These are phyloP conservation scores for Arxiozyma heterogenica DNA, from an alignment of 1,139 yeast species.

Conservation along the genomic window DNA sequence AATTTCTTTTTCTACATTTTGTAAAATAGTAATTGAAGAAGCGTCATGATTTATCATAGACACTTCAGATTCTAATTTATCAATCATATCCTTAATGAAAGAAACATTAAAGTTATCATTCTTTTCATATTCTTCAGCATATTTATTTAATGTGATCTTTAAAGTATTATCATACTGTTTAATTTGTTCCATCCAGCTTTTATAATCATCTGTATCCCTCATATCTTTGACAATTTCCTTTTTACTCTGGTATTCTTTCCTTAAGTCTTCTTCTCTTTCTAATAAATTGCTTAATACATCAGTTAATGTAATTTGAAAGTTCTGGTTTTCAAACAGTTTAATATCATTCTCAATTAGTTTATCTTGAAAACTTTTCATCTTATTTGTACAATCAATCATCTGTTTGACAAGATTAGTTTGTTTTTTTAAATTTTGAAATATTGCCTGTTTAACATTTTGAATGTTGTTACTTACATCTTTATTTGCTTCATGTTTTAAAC, in stretches of 20 bases:
- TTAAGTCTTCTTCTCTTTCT: constrained; percentile 29
- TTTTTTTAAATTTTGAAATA: constrained; percentile 8
- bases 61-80: constrained; percentile 33
- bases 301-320: constrained; percentile 18
- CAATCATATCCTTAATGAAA: constrained; percentile 30
- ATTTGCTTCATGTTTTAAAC: constrained; percentile 17
- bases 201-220: constrained; percentile 40
- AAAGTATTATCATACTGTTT: constrained; percentile 37
- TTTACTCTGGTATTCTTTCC: constrained; percentile 35
- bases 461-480: constrained; percentile 25
- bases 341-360: constrained; percentile 12
- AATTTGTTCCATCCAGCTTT: constrained; percentile 37
- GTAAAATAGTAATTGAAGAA: constrained; percentile 35
- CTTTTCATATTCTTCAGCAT: constrained; percentile 39
- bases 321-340: constrained; percentile 16
- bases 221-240: constrained; percentile 37
- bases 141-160: constrained; percentile 35
- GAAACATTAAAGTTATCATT: constrained; percentile 38
- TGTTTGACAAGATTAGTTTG: constrained; percentile 14
- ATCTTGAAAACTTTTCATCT: constrained; percentile 13
- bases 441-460: constrained; percentile 26
- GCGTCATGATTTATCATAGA: constrained; percentile 32
- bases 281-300: constrained; percentile 18
- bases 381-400: constrained; percentile 8
- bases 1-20: constrained; percentile 29